Percentiles rank a stretch among this genome's conserved stretches.
Conservation (phyloP, 2,329 filamentous ascomycete genomes). For the Epicoccum nigrum region DNA sequence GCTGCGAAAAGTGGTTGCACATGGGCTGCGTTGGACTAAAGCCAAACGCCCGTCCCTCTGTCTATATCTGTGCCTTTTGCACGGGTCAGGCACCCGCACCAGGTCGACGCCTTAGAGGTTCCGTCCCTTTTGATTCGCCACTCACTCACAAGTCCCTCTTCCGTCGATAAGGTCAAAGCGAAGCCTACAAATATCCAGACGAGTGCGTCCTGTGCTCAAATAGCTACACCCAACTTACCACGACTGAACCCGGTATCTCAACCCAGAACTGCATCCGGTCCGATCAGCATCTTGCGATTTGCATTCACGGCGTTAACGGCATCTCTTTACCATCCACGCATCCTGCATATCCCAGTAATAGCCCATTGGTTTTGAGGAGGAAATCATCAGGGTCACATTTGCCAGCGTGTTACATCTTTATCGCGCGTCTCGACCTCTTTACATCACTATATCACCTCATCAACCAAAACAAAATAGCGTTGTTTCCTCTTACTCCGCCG, state of each 20-base stretch:
- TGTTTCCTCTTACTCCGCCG: constrained; percentile 2
- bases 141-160: constrained; percentile 41
- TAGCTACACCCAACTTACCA: no score
- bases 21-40: constrained; percentile 63
- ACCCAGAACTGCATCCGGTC: neutral
- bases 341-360: constrained; percentile 10
- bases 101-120: constrained; percentile 41
- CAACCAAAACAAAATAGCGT: neutral
- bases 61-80: constrained; percentile 51
- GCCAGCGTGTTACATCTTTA: constrained; percentile 4
- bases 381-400: neutral
- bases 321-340: neutral
- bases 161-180: constrained; percentile 23
- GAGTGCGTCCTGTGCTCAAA: no score
- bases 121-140: constrained; percentile 35
- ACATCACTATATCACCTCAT: neutral
- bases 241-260: neutral
- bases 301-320: constrained; percentile 9
- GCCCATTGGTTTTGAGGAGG: neutral
- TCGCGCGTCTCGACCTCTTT: neutral
- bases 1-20: constrained; percentile 68
- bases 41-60: constrained; percentile 51
- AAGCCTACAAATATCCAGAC: neutral
- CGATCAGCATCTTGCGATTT: neutral
- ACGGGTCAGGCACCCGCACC: constrained; percentile 44